Percentiles rank a stretch among this genome's conserved stretches.
These are phyloP conservation scores for Aphanocladium album DNA, from an alignment of 2,329 filamentous ascomycete genomes.

Conservation along the genomic window DNA sequence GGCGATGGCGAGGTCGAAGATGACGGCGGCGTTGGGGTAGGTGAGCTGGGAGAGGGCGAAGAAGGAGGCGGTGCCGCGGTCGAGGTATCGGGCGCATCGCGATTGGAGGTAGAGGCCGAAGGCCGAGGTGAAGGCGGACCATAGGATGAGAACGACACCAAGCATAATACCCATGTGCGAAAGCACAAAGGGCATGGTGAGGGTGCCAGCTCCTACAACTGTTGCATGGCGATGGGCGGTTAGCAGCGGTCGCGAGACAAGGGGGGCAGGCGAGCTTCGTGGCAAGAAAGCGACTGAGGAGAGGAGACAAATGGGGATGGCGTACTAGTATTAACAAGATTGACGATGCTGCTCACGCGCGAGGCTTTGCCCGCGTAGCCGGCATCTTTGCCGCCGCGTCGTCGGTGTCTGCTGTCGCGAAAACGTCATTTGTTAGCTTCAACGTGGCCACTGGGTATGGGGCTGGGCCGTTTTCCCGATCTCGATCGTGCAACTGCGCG, in stretches of 20 bases:
- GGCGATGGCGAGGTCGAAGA: conserved; percentile 94
- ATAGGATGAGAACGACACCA: conserved; percentile 78
- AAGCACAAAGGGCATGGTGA: conserved; percentile 92
- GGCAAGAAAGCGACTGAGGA: neutral
- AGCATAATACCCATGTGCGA: conserved; percentile 92
- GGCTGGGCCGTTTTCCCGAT: neutral
- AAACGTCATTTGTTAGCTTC: conserved; percentile 13
- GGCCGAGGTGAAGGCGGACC: conserved; percentile 82
- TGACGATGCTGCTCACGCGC: conserved; percentile 88
- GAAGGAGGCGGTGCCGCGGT: conserved; percentile 83
- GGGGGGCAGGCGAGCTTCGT: neutral
- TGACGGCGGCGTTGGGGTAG: conserved; percentile 89
- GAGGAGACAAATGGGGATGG: neutral
- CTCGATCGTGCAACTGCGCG: neutral
- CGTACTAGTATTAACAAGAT: conserved; percentile 92
- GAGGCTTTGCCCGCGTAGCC: conserved; percentile 69
- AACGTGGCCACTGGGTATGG: neutral
- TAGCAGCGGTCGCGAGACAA: conserved; percentile 6
- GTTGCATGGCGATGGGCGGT: conserved; percentile 17
- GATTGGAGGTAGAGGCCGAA: conserved; percentile 95
- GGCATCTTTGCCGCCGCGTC: conserved; percentile 64
- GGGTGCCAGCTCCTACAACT: conserved; percentile 90
- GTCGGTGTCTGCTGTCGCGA: conserved; percentile 42
- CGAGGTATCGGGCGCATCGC: conserved; percentile 86
- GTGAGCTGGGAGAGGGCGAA: conserved; percentile 96